Evolutionary conservation across 1,284 basidiomycete species (phyloP), one percentile per base, ranked within the genome.

Genomic region (Tylopilus sp.): DNA sequence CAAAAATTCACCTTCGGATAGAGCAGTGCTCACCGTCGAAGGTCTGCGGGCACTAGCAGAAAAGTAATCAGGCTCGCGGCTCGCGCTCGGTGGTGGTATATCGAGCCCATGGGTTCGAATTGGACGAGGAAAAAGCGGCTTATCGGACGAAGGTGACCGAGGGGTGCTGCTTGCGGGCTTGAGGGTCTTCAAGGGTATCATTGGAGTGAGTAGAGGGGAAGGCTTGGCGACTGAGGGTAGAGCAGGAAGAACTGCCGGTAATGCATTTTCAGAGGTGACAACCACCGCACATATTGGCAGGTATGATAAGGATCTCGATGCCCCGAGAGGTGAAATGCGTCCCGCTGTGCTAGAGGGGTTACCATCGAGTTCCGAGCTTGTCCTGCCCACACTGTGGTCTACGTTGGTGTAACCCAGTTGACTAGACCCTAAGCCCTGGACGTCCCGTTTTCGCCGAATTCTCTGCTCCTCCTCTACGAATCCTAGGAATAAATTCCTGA

Each of bases 401-500:
- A 59, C 6, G 9, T 46, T 40, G 9, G 30, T 36, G 15, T 59
- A 46, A 28, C 23, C 48, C 16, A 59, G 50, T 41, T 60, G 59
- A 46, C 42, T 19, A 36, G 49, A 41, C 51, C 63, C 59, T n/a
- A 55, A 44, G 25, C 49, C 42, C 9, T 57, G 54, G 13, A 41
- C 21, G 1, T 73, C 68, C 44, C 67, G 67, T 57, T 55, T 64
- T 57, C 70, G 69, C n/a, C 73, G 72, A 25, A 69, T 56, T 11
- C 75, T 73, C 49, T 78, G 75, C 57, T 88, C 78, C 59, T 88
- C 86, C 3, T 74, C 73, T 43, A 89, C 76, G 60, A 90, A 89
- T 0, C 76, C 78, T 19, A 79, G 59, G 60, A 91, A 91, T 6
- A 91, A 64, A 61, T 89, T 91, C 25, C 81, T 74, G 18, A 91